Base-by-base conservation (phyloP, 225 moss, liverwort and hornwort genomes). In the Pseudisothecium myosuroides region DNA sequence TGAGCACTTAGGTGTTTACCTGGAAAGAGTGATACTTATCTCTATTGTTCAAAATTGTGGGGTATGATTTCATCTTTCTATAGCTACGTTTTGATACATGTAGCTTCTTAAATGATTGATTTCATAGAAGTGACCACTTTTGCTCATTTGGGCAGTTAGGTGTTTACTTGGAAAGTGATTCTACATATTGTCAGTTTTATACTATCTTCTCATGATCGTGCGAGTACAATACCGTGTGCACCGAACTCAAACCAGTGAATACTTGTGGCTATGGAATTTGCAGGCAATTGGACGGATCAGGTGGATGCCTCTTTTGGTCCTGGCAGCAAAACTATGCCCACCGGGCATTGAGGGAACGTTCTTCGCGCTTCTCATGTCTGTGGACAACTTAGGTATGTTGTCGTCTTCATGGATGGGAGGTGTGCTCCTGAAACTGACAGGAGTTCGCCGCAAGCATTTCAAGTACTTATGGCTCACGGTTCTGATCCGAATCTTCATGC, bases 321-420 rank as follows among this genome's bases (percentile, higher is more conserved):
- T 98, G 59, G 95, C 95, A 60, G 94, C 95, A 23, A 94, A 93
- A 90, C 84, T 98, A 29, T 98, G 98, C 89, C 98, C 98, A 52
- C 95, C 96, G 32, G 97, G 98, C 58, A 98, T 98, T 62, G 97
- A 98, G 80, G 98, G 98, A 56, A 98, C 98, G 12, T 97, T 98
- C 87, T 98, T 96, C 84, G 93, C 98, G 41, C 93, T 98, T 64
- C 94, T 98, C 61, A 97, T 98, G 98, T 98, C 98, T 27, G 92
- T 97, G 58, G 98, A 98, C 88, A 98, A 98, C 87, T 73, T 98
- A 26, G 98, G 98, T 41, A 83, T 89, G 45, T 72, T 96, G 83
- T 94, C 97, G 18, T 87, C 95, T 58, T 86, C 95, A 21, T 97
- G 95, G 94, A 54, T 89, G 41, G 98, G 98, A 43, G 92, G 96